Base-by-base conservation (phyloP, 1,139 yeast genomes). In the Candida tetrigidarum region DNA sequence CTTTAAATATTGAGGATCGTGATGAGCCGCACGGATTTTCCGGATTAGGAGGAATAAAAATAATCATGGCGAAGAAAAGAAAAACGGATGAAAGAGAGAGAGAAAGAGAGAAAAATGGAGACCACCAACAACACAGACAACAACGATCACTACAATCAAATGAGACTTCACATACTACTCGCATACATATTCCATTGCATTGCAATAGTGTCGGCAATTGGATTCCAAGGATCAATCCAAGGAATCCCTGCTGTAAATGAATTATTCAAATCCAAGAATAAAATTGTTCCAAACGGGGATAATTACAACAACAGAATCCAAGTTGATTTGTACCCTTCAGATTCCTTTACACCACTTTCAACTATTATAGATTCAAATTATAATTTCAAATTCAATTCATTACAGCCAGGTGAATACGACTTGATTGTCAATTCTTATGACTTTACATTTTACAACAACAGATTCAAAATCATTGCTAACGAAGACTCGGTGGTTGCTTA, bases 381-480 rank as follows among this genome's bases (percentile, higher is more conserved):
- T 45, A 51, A 53, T 4, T 74, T 71, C 49, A 37, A 42, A 1
- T 69, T 63, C 43, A 48, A 53, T 6, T 53, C 57, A 12, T 55
- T 74, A 43, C 34, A 41, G 2, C 46, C 52, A 10, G 80, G 79
- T 5, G 60, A 57, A 37, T 73, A 74, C 48, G 65, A 68, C 43
- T 63, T 74, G 37, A 32, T 56, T 14, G 58, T 74, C 6, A 54
- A 61, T 44, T 67, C 76, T 1, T 69, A 72, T 52, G 80, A 74
- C 48, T 72, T 72, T 50, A 45, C 50, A 7, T 58, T 74, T 34
- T 44, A 48, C 14, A 47, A 48, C 27, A 60, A 63, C 34, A 56
- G 72, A 41, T 71, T 53, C 52, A 55, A 58, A 36, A 53, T 74
- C 10, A 47, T 53, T 6, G 69, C 69, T 7, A 55, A 50, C 11